A percentile compares a stretch with the other conserved stretches of the same genome.
Evolutionary conservation across 2,329 filamentous ascomycete genomes (phyloP).

Genomic region (Phoma sp.): DNA sequence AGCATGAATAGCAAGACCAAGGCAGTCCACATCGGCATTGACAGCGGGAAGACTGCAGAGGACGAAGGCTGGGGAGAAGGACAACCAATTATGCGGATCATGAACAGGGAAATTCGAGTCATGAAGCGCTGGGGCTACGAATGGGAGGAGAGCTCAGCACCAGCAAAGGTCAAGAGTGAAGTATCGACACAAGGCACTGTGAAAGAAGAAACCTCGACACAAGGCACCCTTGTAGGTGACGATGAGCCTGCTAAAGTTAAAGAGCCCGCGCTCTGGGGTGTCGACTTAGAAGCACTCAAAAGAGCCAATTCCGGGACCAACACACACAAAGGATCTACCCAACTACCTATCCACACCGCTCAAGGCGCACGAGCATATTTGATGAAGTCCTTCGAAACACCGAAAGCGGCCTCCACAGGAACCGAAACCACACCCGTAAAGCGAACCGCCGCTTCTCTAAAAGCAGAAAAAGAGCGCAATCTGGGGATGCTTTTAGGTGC

Average conservation of each 20-base stretch:
- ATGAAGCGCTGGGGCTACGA: constrained; percentile 78
- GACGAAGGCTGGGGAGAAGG: constrained; percentile 76
- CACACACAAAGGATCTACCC: constrained; percentile 34
- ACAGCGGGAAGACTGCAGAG: constrained; percentile 68
- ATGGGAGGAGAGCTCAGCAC: constrained; percentile 24
- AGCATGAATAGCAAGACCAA: constrained; percentile 81
- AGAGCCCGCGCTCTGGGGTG: constrained; percentile 62
- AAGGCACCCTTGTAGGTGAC: constrained; percentile 13
- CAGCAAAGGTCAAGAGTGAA: neutral
- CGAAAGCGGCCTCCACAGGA: constrained; percentile 35
- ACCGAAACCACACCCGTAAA: constrained; percentile 45
- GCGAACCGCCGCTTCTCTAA: constrained; percentile 56
- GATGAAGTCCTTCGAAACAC: constrained; percentile 64
- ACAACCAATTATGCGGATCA: constrained; percentile 73
- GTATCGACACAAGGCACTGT: neutral
- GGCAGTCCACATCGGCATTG: constrained; percentile 75
- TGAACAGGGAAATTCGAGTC: constrained; percentile 76
- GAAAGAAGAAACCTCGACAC: constrained; percentile 13
- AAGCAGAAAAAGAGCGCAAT: constrained; percentile 71
- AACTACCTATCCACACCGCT: constrained; percentile 76
- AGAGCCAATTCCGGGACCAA: constrained; percentile 49
- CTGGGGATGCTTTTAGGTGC: constrained; percentile 73
- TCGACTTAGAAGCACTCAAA: constrained; percentile 63
- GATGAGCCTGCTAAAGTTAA: constrained; percentile 22
- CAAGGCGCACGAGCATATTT: constrained; percentile 69